Base-by-base conservation (phyloP, 371 early-diverging fungal species). In the Lichtheimia ornata region DNA sequence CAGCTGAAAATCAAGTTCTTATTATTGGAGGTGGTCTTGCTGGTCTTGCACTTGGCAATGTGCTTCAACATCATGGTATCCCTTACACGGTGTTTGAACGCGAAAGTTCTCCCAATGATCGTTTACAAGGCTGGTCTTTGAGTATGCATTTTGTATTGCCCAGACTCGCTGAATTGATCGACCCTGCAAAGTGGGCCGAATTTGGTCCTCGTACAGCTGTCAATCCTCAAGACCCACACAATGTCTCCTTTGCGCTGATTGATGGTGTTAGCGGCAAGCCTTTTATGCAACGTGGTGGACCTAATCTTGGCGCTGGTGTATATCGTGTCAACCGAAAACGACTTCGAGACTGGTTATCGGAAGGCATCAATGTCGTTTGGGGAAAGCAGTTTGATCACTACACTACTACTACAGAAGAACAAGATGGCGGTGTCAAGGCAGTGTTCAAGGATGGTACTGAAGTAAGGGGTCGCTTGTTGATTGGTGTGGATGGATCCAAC, bases 11-110 rank as follows among this genome's bases (percentile, higher is more conserved):
- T 3, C 50, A 41, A 14, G 64, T 77, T 22, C 51, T 74, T 12
- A 77, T 77, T 52, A 51, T 74, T 11, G 74, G 74, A 15, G 74
- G 43, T 35, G 78, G 78, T 35, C 62, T 68, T n/a, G 52, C 74
- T 11, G 74, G 78, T n/a, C 64, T 77, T 12, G 44, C 69, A 17
- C 57, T 72, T 1, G 74, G 74, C 15, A 63, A 72, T 44, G 52
- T 61, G 4, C 56, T 74, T 2, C 42, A 72, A 40, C 44, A 56
- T 11, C 53, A 70, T 30, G 62, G 60, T 25, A 54, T 77, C 9
- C 64, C 66, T 2, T 70, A 51, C 50, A 54, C 63, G 27, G 25
- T 77, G 9, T 74, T 72, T 63, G 78, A 75, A 67, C 62, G 70
- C 13, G 74, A 71, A 40, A 15, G 53, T 4, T 35, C 49, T 17